phyloP scores from a whole-genome alignment of 192 early-diverging fungal species.

The Coemansia sp. region DNA sequence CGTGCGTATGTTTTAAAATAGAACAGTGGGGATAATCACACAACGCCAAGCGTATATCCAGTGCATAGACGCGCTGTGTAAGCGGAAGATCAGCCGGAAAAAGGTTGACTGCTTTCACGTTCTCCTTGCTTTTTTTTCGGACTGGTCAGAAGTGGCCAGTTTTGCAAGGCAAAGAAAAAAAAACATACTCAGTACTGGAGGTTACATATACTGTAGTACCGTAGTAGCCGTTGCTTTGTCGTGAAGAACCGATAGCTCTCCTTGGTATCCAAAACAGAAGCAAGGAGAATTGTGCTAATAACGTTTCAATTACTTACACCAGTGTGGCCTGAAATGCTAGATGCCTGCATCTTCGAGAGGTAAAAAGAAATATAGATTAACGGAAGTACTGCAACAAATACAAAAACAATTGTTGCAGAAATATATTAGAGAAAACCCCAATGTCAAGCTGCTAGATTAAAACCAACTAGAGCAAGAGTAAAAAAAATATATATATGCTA shows the following conservation, averaged over 20 bases:
- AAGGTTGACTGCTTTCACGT: not conserved
- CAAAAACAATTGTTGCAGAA: not conserved
- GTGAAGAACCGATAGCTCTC: not conserved
- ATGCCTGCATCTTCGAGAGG: slow-evolving; percentile 35
- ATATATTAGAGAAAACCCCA: not conserved
- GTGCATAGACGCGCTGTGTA: not conserved
- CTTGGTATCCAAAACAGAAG: not conserved
- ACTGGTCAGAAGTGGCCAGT: not conserved
- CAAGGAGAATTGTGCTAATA: not conserved
- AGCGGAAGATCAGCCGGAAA: not conserved
- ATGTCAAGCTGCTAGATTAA: not conserved
- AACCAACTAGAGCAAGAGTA: not conserved
- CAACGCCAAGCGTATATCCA: not conserved
- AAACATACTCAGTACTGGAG: not conserved
- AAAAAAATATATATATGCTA: not conserved
- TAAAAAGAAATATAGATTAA: slow-evolving; percentile 1
- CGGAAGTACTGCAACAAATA: not conserved
- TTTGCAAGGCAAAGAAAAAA: not conserved
- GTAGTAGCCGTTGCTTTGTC: not conserved
- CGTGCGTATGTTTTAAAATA: not conserved
- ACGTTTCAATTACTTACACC: slow-evolving; percentile 32
- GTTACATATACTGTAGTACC: not conserved
- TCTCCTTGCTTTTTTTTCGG: not conserved
- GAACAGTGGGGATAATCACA: not conserved
- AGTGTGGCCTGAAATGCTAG: slow-evolving; percentile 39